Conservation (phyloP, 345 rosid genomes). For the Eucalyptus virginea region DNA sequence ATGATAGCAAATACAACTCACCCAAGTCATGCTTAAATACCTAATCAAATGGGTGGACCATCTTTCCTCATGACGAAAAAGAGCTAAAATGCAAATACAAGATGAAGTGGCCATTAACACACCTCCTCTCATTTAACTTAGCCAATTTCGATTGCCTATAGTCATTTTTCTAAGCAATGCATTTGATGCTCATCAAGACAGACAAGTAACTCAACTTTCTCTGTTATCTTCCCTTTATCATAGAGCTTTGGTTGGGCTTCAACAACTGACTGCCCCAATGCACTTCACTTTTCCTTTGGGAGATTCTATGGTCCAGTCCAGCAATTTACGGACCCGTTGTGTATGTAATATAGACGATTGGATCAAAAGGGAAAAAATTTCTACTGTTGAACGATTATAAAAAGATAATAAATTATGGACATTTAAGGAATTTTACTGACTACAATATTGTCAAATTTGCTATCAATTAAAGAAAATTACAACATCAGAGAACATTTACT, state of each 20-base stretch:
- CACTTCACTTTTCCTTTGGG: not conserved
- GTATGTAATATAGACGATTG: not conserved
- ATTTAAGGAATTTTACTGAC: not conserved
- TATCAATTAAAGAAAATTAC: not conserved
- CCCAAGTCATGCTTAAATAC: not conserved
- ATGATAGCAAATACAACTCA: not conserved
- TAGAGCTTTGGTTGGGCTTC: not conserved
- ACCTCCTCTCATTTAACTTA: not conserved
- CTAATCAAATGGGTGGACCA: not conserved
- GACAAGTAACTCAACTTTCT: not conserved
- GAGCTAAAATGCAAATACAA: not conserved
- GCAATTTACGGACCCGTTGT: not conserved
- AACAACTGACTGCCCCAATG: not conserved
- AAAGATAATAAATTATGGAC: not conserved
- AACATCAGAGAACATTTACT: not conserved
- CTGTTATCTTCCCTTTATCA: not conserved
- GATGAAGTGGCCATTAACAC: not conserved
- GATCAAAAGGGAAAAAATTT: not conserved
- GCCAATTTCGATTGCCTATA: not conserved
- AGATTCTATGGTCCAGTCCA: not conserved
- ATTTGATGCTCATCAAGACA: not conserved
- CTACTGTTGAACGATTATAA: not conserved
- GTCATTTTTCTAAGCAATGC: not conserved
- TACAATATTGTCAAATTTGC: not conserved
- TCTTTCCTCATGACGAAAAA: not conserved